These are phyloP conservation scores for Tilletiaria anomala DNA, from an alignment of 1,284 basidiomycete genomes.

Conservation along the genomic window DNA sequence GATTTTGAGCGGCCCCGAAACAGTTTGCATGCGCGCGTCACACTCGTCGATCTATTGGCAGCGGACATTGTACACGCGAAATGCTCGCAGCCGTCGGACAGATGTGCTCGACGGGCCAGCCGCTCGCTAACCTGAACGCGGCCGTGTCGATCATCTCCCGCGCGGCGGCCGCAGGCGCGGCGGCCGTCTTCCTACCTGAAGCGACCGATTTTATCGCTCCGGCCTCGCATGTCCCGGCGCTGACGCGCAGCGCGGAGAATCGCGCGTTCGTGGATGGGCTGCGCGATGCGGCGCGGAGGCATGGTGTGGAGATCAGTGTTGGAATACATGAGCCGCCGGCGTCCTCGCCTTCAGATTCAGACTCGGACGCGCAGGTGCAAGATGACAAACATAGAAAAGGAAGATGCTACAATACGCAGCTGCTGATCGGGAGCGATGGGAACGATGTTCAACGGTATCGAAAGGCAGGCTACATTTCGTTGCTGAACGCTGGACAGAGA, in stretches of 20 bases:
- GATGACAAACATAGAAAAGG: no score
- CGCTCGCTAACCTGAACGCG: conserved; percentile 23
- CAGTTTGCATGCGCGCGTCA: not conserved
- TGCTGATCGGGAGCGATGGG: conserved; percentile 42
- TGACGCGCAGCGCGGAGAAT: conserved; percentile 27
- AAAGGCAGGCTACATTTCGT: conserved; percentile 42
- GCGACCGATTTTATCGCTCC: conserved; percentile 45
- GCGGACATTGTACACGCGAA: conserved; percentile 5
- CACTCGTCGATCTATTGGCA: not conserved
- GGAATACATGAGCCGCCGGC: conserved; percentile 44
- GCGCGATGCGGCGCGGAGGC: conserved; percentile 37
- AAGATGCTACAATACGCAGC: conserved; percentile 44
- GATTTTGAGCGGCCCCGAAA: no score
- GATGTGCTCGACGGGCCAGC: conserved; percentile 20
- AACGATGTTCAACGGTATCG: conserved; percentile 40
- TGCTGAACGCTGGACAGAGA: no score
- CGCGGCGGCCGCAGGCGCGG: conserved; percentile 41
- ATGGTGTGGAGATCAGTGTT: conserved; percentile 41
- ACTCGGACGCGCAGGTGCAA: conserved; percentile 14
- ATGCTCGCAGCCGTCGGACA: conserved; percentile 33
- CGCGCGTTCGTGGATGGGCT: conserved; percentile 38
- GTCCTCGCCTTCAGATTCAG: not conserved
- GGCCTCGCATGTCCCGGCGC: conserved; percentile 20
- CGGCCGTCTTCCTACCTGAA: conserved; percentile 44
- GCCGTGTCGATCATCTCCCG: conserved; percentile 33